Evolutionary conservation across 2,329 filamentous ascomycete genomes (phyloP).

Genomic region (Xylaria sp.): DNA sequence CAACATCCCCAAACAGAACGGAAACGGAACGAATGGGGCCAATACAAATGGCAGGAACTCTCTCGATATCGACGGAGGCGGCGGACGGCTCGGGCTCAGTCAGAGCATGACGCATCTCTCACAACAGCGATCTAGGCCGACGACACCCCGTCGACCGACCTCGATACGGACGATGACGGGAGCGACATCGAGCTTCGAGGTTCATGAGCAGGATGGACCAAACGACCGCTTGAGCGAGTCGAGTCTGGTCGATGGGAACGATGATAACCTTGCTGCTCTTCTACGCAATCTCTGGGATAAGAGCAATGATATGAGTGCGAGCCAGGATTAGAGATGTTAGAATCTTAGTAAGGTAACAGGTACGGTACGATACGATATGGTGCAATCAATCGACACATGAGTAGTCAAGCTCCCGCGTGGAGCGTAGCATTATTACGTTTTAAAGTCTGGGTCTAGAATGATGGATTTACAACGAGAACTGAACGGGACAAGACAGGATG

Average conservation of each 20-base stretch:
- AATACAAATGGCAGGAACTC: slow-evolving; percentile 37
- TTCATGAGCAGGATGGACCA: slow-evolving; percentile 52
- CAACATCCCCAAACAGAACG: slow-evolving; percentile 50
- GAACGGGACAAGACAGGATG: too few species aligned
- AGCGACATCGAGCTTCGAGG: slow-evolving; percentile 52
- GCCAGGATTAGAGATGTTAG: slow-evolving; percentile 19
- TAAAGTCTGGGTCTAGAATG: not conserved
- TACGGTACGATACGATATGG: too few species aligned
- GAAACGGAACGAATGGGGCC: slow-evolving; percentile 46
- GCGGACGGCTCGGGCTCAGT: slow-evolving; percentile 45
- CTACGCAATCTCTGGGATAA: slow-evolving; percentile 29
- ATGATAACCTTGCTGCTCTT: slow-evolving; percentile 51
- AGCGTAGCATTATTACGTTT: too few species aligned
- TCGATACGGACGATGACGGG: slow-evolving; percentile 48
- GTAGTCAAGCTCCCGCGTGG: not conserved
- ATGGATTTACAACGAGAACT: too few species aligned
- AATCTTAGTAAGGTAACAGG: too few species aligned
- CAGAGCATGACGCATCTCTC: slow-evolving; percentile 47
- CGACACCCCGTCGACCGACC: slow-evolving; percentile 43
- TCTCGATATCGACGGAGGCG: slow-evolving; percentile 33
- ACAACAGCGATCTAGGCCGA: slow-evolving; percentile 41
- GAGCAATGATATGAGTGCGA: slow-evolving; percentile 20
- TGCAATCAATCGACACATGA: too few species aligned
- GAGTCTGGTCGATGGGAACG: slow-evolving; percentile 55
- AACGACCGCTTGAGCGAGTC: slow-evolving; percentile 54